These are phyloP conservation scores for Corchorus capsularis DNA, from an alignment of 345 rosid species.

Conservation along the genomic window DNA sequence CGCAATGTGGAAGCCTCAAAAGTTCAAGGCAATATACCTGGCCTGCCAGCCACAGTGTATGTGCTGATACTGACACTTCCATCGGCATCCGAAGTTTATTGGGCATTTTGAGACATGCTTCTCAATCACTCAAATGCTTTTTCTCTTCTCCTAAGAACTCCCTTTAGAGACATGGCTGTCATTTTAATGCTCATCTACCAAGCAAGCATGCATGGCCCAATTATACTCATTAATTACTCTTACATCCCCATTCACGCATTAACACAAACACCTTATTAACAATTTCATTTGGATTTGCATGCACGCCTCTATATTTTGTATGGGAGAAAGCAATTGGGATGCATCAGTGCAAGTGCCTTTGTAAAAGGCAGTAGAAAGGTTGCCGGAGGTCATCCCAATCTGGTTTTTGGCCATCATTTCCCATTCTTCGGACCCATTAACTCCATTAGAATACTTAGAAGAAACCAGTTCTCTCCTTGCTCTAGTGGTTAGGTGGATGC, in stretches of 20 bases:
- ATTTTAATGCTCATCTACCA: constrained; percentile 95
- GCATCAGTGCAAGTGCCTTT: constrained; percentile 92
- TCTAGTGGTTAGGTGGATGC: too few species aligned
- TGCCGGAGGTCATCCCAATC: constrained; percentile 92
- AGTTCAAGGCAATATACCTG: constrained; percentile 90
- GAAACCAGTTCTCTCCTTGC: too few species aligned
- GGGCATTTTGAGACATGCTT: constrained; percentile 98
- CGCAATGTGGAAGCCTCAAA: constrained; percentile 99
- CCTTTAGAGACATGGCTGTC: constrained; percentile 86
- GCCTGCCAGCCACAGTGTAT: constrained; percentile 75
- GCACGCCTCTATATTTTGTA: constrained; percentile 93
- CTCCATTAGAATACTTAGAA: too few species aligned
- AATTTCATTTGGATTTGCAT: constrained; percentile 81
- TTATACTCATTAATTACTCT: too few species aligned
- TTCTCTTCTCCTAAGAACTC: constrained; percentile 75
- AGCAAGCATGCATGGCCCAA: constrained; percentile 34
- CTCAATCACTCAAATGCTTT: constrained; percentile 95
- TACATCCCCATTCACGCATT: neutral
- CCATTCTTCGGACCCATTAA: constrained; percentile 98
- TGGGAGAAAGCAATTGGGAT: constrained; percentile 99
- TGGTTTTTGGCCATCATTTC: constrained; percentile 93
- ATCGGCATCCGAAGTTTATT: constrained; percentile 81
- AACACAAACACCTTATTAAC: neutral
- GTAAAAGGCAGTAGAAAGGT: constrained; percentile 88
- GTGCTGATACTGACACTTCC: constrained; percentile 94